These are phyloP conservation scores for Aspergillus alliaceus DNA, from an alignment of 2,329 filamentous ascomycete species.

Conservation along the genomic window DNA sequence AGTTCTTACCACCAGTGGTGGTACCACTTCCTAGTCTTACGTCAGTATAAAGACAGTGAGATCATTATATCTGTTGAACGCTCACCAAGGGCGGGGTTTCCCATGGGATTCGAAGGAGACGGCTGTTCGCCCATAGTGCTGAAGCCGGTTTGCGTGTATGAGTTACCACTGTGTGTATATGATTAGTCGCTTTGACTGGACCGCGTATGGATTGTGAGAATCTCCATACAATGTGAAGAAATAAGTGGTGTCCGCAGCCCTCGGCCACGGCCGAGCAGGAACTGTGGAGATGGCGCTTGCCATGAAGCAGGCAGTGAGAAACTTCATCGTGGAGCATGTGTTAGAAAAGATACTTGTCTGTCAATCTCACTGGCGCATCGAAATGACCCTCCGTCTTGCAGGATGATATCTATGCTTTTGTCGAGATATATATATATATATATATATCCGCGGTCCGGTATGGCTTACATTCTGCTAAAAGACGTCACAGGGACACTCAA, in stretches of 20 bases:
- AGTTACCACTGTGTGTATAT: slow-evolving; percentile 51
- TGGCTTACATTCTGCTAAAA: background rate
- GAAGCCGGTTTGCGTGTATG: slow-evolving; percentile 62
- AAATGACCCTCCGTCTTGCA: background rate
- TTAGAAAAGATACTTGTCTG: background rate
- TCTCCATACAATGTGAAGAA: slow-evolving; percentile 44
- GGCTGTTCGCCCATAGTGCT: slow-evolving; percentile 54
- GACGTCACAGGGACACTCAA: background rate
- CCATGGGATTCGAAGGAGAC: slow-evolving; percentile 55
- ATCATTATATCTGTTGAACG: background rate
- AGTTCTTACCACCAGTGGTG: slow-evolving; percentile 52
- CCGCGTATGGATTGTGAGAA: background rate
- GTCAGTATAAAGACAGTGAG: background rate
- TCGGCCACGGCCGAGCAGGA: slow-evolving; percentile 18
- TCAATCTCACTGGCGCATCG: background rate
- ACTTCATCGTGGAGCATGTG: slow-evolving; percentile 9
- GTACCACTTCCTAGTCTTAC: slow-evolving; percentile 47
- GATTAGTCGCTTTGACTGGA: background rate
- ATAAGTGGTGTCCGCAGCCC: slow-evolving; percentile 25
- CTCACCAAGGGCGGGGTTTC: slow-evolving; percentile 53
- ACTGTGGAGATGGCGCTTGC: slow-evolving; percentile 12
- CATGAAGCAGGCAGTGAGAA: slow-evolving; percentile 7
- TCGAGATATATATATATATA: background rate
- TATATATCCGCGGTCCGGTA: background rate
- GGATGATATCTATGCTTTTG: background rate